A percentile compares a stretch with the other conserved stretches of the same genome.
Conservation (phyloP, 306 rosid genomes). For the Prunus fruticosa region DNA sequence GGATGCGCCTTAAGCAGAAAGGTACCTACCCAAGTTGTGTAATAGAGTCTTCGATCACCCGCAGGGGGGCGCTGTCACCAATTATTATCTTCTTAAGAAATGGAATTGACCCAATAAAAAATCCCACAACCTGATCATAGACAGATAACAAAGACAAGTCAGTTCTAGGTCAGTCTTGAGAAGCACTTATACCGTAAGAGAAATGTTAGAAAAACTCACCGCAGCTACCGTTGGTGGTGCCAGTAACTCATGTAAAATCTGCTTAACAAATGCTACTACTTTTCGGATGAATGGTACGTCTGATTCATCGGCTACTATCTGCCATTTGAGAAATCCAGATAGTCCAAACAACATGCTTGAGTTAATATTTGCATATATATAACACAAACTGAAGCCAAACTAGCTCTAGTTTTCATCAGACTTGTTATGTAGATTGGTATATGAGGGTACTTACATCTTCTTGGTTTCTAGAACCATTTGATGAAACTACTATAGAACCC, state of each 20-base stretch:
- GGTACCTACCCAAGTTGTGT: constrained; percentile 60
- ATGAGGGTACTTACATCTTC: constrained; percentile 38
- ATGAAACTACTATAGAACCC: constrained; percentile 18
- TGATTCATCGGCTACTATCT: constrained; percentile 38
- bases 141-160: neutral
- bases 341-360: neutral
- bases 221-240: constrained; percentile 85
- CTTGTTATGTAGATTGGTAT: neutral
- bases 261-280: constrained; percentile 22
- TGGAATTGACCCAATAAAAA: constrained; percentile 57
- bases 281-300: constrained; percentile 35
- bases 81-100: constrained; percentile 62
- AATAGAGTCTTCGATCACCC: constrained; percentile 62
- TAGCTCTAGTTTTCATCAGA: neutral
- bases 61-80: constrained; percentile 67
- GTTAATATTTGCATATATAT: neutral
- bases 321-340: constrained; percentile 15
- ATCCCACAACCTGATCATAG: constrained; percentile 64
- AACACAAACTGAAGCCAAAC: neutral
- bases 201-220: constrained; percentile 38
- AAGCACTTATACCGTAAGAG: neutral
- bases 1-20: neutral
- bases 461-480: constrained; percentile 32
- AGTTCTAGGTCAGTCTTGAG: neutral
- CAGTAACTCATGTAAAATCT: constrained; percentile 50